Percentiles rank a stretch among this genome's conserved stretches.
Evolutionary conservation across 1,139 yeast species (phyloP).

Genomic region (Yamadazyma mexicana): DNA sequence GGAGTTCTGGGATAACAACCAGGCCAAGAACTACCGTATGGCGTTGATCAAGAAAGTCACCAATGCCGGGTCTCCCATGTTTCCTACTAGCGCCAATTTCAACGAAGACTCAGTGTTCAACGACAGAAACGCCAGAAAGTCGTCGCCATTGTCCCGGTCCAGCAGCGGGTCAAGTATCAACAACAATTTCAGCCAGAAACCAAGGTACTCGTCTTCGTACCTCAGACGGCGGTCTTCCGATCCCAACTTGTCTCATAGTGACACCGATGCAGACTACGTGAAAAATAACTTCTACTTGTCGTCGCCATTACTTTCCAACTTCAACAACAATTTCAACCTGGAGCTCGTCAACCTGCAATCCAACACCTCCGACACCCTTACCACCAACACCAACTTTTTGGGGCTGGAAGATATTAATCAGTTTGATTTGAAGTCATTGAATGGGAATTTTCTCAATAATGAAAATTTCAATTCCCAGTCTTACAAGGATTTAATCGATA

Average conservation of each 20-base stretch:
- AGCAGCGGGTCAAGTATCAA: constrained; percentile 1
- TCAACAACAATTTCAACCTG: constrained; percentile 9
- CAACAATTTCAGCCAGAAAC: constrained; percentile 18
- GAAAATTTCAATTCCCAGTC: constrained; percentile 51
- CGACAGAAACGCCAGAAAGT: neutral
- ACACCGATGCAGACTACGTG: constrained; percentile 33
- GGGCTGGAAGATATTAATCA: constrained; percentile 6
- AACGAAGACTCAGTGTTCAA: neutral
- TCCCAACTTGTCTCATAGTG: constrained; percentile 19
- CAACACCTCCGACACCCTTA: constrained; percentile 11
- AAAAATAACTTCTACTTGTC: constrained; percentile 38
- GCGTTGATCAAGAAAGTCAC: constrained; percentile 7
- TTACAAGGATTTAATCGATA: constrained; percentile 67
- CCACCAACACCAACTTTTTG: constrained; percentile 9
- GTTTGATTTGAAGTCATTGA: constrained; percentile 10
- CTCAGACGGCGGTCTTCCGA: constrained; percentile 39
- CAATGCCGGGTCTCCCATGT: neutral
- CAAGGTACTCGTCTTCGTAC: constrained; percentile 42
- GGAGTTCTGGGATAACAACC: constrained; percentile 82
- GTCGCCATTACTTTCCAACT: constrained; percentile 37
- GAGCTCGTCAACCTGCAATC: constrained; percentile 3
- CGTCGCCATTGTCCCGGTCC: neutral
- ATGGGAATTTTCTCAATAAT: constrained; percentile 9
- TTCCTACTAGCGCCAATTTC: neutral
- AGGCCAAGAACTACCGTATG: constrained; percentile 56